These are phyloP conservation scores for Calonectria pauciramosa DNA, from an alignment of 2,329 filamentous ascomycete species.

Conservation along the genomic window DNA sequence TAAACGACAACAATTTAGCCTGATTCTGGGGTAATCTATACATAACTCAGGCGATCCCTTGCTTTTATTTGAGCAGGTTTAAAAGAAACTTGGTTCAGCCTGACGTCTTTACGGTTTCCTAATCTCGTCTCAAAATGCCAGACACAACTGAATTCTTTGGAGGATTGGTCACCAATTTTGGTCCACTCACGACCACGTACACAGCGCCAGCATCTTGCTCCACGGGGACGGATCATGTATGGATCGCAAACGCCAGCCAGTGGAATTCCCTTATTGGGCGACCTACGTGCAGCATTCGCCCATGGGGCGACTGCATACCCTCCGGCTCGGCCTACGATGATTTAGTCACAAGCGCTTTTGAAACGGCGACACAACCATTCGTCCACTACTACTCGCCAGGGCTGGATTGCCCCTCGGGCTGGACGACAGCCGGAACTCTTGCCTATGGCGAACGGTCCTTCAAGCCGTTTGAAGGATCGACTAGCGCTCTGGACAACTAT, in stretches of 20 bases:
- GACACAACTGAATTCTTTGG: conserved; percentile 40
- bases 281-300: conserved; percentile 19
- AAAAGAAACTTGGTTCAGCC: too few relatives aligned
- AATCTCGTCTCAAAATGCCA: conserved; percentile 38
- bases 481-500: background rate
- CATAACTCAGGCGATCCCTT: background rate
- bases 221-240: conserved; percentile 22
- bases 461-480: conserved; percentile 30
- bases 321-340: conserved; percentile 33
- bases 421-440: conserved; percentile 41
- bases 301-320: conserved; percentile 39
- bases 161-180: conserved; percentile 44
- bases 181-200: conserved; percentile 49
- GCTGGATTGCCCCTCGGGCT: conserved; percentile 38
- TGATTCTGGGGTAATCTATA: background rate
- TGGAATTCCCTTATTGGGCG: conserved; percentile 3
- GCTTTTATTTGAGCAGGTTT: too few relatives aligned
- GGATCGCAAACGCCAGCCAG: background rate
- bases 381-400: conserved; percentile 43
- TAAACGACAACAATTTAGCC: background rate
- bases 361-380: conserved; percentile 19
- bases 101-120: background rate
- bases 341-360: background rate
- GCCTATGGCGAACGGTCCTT: conserved; percentile 12
- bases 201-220: conserved; percentile 43